Percentiles rank a stretch among this genome's conserved stretches.
Evolutionary conservation across 1,139 yeast genomes (phyloP).

Genomic region (Yamadazyma taylorii): DNA sequence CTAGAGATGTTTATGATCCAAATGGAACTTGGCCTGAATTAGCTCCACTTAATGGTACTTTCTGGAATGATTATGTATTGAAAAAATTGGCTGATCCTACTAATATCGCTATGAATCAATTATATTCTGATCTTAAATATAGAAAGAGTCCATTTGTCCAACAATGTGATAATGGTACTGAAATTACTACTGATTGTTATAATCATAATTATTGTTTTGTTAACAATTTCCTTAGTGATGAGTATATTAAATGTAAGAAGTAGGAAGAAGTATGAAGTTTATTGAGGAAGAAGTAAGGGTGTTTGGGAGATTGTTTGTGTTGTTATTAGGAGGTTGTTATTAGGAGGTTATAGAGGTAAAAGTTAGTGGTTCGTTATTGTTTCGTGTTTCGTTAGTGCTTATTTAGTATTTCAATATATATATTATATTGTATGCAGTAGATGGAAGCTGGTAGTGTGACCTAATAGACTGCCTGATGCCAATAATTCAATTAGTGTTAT

Average conservation of each 20-base stretch:
- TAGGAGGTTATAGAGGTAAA: too few species aligned
- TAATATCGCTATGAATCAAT: slow-evolving; percentile 5
- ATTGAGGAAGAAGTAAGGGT: too few species aligned
- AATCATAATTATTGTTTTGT: slow-evolving; percentile 45
- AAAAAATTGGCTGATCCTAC: slow-evolving; percentile 20
- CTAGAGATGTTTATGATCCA: slow-evolving; percentile 51
- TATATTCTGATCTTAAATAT: slow-evolving; percentile 46
- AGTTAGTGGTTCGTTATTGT: too few species aligned
- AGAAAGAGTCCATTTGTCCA: slow-evolving; percentile 55
- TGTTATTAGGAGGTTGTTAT: too few species aligned
- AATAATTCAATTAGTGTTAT: too few species aligned
- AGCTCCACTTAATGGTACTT: slow-evolving; percentile 57
- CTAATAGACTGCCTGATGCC: too few species aligned
- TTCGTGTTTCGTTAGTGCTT: too few species aligned
- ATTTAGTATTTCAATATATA: too few species aligned
- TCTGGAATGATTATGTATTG: slow-evolving; percentile 50
- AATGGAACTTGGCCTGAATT: slow-evolving; percentile 48
- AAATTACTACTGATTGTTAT: slow-evolving; percentile 35
- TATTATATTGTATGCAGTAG: too few species aligned
- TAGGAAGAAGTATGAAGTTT: not conserved
- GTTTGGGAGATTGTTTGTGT: too few species aligned
- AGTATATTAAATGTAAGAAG: slow-evolving; percentile 8
- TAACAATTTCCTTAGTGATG: slow-evolving; percentile 12
- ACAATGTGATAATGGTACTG: slow-evolving; percentile 39
- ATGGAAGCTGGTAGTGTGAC: too few species aligned